Evolutionary conservation across 176 grass and related monocot genomes (phyloP).

Genomic region (Elaeis guineensis): DNA sequence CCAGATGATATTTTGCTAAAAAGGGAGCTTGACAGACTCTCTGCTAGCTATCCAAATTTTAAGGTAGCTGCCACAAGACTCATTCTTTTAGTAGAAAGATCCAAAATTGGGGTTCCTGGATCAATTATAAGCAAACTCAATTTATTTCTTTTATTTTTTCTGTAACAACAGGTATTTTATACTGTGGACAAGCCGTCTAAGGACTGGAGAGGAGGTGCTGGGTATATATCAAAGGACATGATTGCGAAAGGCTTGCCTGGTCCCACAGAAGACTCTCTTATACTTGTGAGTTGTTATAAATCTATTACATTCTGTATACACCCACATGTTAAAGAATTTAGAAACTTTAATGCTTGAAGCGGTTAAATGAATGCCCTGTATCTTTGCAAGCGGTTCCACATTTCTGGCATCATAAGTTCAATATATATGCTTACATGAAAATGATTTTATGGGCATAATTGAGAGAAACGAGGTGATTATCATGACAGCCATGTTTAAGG

Average conservation of each 20-base stretch:
- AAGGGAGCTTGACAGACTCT: conserved; percentile 80
- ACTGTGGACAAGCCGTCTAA: conserved; percentile 82
- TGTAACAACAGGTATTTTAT: conserved; percentile 69
- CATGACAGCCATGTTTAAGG: too few species aligned
- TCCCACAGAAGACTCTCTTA: conserved; percentile 50
- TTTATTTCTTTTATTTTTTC: not conserved
- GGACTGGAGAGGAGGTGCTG: conserved; percentile 70
- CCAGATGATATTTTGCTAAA: conserved; percentile 95
- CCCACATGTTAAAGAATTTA: too few species aligned
- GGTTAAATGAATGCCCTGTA: too few species aligned
- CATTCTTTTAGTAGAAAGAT: not conserved
- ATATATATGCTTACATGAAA: too few species aligned
- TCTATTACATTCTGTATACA: conserved; percentile 1
- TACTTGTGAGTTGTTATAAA: conserved; percentile 54
- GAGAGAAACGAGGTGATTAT: too few species aligned
- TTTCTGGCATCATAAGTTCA: too few species aligned
- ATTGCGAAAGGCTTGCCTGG: conserved; percentile 80
- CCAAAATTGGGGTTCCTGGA: too few species aligned
- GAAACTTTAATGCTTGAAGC: too few species aligned
- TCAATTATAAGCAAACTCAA: not conserved
- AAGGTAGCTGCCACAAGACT: conserved; percentile 44
- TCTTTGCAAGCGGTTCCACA: too few species aligned
- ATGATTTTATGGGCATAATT: too few species aligned
- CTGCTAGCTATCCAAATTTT: conserved; percentile 86
- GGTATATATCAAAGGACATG: conserved; percentile 78